These are phyloP conservation scores for Mortierella sp. DNA, from an alignment of 371 early-diverging fungal species.

Conservation along the genomic window DNA sequence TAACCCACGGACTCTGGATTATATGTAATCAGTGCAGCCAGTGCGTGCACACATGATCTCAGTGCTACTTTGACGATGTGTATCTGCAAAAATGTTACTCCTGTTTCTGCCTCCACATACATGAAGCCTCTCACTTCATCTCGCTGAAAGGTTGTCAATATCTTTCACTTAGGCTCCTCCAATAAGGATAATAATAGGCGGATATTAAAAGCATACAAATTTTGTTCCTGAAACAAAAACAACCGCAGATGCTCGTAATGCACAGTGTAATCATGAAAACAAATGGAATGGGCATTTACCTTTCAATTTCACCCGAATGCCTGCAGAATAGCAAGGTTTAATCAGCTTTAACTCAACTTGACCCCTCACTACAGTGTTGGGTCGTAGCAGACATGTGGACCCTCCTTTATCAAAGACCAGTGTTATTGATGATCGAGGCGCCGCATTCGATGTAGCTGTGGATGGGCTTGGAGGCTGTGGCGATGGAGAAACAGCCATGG, in stretches of 20 bases:
- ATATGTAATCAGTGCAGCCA: neutral
- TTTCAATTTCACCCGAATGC: constrained; percentile 45
- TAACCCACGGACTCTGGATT: constrained; percentile 6
- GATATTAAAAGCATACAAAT: neutral
- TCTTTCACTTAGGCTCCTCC: too few relatives aligned
- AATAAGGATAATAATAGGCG: too few relatives aligned
- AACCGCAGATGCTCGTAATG: neutral
- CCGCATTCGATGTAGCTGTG: constrained; percentile 6
- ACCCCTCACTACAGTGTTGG: constrained; percentile 61
- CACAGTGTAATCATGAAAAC: constrained; percentile 1
- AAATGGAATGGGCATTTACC: constrained; percentile 21
- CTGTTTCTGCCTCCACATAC: too few relatives aligned
- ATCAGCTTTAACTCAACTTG: constrained; percentile 51
- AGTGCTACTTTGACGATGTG: neutral
- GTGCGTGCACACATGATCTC: neutral
- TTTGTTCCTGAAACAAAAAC: constrained; percentile 4
- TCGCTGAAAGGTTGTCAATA: too few relatives aligned
- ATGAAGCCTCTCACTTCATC: too few relatives aligned
- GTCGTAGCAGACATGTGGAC: constrained; percentile 80
- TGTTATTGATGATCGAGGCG: constrained; percentile 29
- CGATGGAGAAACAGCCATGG: constrained; percentile 41
- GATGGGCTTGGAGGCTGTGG: constrained; percentile 39
- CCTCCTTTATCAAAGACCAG: constrained; percentile 61
- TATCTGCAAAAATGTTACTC: neutral
- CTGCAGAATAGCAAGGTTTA: constrained; percentile 50